Percentiles rank a stretch among this genome's conserved stretches.
phyloP scores from a whole-genome alignment of 352 stramenopile genomes.

The Pythium periplocum region DNA sequence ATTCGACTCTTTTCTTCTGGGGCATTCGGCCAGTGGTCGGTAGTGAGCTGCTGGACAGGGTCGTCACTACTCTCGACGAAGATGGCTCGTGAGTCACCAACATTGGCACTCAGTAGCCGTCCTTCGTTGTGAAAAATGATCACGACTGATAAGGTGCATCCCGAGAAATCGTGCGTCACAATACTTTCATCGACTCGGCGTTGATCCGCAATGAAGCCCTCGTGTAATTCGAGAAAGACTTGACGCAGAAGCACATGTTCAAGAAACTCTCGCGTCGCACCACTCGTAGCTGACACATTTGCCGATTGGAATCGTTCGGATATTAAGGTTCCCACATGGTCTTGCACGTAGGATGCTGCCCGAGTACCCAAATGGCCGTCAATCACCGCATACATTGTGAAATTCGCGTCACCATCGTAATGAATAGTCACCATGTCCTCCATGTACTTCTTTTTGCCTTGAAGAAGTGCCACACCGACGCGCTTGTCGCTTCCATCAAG shows the following conservation, averaged over 20 bases:
- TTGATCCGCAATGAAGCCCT: conserved; percentile 4
- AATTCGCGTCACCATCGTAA: conserved; percentile 10
- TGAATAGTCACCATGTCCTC: conserved; percentile 77
- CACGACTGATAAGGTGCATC: conserved; percentile 75
- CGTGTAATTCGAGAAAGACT: conserved; percentile 69
- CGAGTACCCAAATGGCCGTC: conserved; percentile 92
- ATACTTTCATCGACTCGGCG: conserved; percentile 12
- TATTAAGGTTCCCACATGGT: conserved; percentile 2
- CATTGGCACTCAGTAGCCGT: conserved; percentile 66
- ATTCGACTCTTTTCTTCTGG: conserved; percentile 46
- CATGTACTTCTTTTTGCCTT: conserved; percentile 91
- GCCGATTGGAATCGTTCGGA: conserved; percentile 3
- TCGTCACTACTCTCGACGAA: conserved; percentile 13
- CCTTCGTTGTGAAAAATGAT: conserved; percentile 52
- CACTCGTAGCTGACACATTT: background rate
- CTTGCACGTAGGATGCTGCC: conserved; percentile 76
- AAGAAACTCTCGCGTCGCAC: conserved; percentile 19
- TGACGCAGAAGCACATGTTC: conserved; percentile 61
- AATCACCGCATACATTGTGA: conserved; percentile 92
- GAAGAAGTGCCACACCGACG: conserved; percentile 63
- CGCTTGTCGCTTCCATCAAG: background rate
- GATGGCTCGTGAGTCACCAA: conserved; percentile 83
- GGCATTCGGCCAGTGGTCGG: conserved; percentile 62
- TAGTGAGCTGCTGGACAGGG: conserved; percentile 24
- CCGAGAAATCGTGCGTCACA: conserved; percentile 50